Conservation (phyloP, 371 early-diverging fungal species). For the Syncephalastrum monosporum region DNA sequence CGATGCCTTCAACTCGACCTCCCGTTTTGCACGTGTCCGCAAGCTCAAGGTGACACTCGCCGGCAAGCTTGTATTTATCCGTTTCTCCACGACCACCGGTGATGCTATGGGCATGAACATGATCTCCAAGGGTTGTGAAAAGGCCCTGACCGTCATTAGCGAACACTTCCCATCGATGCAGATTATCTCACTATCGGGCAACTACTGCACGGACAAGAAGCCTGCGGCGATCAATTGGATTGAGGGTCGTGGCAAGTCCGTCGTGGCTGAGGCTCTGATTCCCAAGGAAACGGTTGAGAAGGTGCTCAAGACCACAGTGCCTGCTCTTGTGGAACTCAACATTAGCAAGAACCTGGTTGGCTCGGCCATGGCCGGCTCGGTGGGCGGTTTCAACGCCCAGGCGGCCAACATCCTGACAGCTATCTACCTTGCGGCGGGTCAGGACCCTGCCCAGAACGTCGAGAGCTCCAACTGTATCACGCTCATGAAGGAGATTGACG, state of each 20-base stretch:
- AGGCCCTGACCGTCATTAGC: constrained; percentile 62
- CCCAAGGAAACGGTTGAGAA: constrained; percentile 76
- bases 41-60: constrained; percentile 84
- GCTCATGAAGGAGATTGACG: constrained; percentile 86
- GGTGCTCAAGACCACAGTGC: constrained; percentile 89
- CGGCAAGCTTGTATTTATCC: constrained; percentile 80
- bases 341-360: constrained; percentile 91
- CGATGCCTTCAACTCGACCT: constrained; percentile 85
- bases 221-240: constrained; percentile 97
- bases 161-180: constrained; percentile 74
- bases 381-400: constrained; percentile 97
- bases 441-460: constrained; percentile 97
- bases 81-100: constrained; percentile 92
- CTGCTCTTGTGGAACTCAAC: constrained; percentile 79
- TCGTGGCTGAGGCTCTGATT: constrained; percentile 87
- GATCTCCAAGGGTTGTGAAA: constrained; percentile 96
- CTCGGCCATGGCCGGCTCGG: constrained; percentile 92
- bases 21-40: constrained; percentile 85
- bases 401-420: constrained; percentile 96
- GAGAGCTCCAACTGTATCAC: constrained; percentile 95
- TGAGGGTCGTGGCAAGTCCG: constrained; percentile 96
- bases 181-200: constrained; percentile 86
- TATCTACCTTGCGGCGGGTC: constrained; percentile 94
- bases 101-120: constrained; percentile 99
- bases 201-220: constrained; percentile 98